These are phyloP conservation scores for Wickerhamomyces sydowiorum DNA, from an alignment of 805 yeast species.

Conservation along the genomic window DNA sequence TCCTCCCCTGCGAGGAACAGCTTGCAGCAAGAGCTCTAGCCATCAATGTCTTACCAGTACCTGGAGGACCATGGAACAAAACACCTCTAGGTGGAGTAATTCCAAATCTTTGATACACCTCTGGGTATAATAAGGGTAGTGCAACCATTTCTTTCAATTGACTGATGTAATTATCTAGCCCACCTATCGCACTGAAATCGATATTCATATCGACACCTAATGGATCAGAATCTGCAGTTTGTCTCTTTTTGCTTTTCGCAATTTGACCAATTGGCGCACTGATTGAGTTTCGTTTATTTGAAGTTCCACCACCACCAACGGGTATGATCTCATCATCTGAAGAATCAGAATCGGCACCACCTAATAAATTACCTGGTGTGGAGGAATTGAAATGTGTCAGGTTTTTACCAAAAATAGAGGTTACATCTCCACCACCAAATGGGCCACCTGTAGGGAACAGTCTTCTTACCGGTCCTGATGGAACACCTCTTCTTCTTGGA, in stretches of 20 bases:
- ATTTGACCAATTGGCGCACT: constrained; percentile 22
- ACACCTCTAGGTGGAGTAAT: constrained; percentile 98
- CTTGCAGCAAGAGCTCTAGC: constrained; percentile 96
- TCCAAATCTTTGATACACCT: constrained; percentile 79
- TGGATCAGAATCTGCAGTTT: constrained; percentile 87
- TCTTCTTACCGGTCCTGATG: constrained; percentile 51
- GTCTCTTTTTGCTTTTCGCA: constrained; percentile 38
- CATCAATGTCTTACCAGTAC: constrained; percentile 97
- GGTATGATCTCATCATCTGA: constrained; percentile 58
- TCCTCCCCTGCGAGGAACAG: constrained; percentile 76
- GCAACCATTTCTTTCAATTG: constrained; percentile 97
- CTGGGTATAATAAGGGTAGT: constrained; percentile 88
- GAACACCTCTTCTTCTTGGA: constrained; percentile 32
- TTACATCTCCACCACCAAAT: constrained; percentile 93
- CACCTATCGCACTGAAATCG: constrained; percentile 84
- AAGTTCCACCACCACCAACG: constrained; percentile 32
- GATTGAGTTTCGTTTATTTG: constrained; percentile 28
- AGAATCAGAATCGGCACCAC: constrained; percentile 48
- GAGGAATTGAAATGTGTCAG: constrained; percentile 32
- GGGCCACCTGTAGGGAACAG: constrained; percentile 95
- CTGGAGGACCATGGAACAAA: constrained; percentile 97
- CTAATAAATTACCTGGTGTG: constrained; percentile 7
- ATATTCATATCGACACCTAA: constrained; percentile 84
- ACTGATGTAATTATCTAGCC: constrained; percentile 82
- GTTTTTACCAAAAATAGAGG: constrained; percentile 71